Evolutionary conservation across 2,329 filamentous ascomycete species (phyloP).

Genomic region (Catunica adiposa): DNA sequence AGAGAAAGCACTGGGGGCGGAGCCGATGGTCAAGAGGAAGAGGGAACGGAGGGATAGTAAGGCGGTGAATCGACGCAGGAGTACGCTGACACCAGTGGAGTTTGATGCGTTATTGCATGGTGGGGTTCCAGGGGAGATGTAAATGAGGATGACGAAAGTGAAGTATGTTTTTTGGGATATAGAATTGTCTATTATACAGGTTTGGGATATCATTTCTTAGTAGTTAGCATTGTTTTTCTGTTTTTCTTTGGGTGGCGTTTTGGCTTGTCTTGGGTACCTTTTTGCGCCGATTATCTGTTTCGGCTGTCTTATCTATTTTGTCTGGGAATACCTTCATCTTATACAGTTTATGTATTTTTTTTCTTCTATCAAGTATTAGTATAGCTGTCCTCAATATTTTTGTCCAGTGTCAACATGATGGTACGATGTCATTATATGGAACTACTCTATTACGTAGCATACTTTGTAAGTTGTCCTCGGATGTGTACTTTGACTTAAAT

Average conservation of each 20-base stretch:
- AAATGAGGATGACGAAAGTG: neutral
- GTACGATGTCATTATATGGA: no score
- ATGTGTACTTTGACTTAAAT: no score
- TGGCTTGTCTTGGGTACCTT: neutral
- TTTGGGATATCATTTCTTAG: conserved; percentile 2
- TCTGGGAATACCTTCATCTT: neutral
- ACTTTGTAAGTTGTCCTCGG: no score
- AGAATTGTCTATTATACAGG: conserved; percentile 2
- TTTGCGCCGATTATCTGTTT: no score
- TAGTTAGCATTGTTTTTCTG: neutral
- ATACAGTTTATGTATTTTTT: no score
- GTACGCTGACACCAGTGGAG: conserved; percentile 58
- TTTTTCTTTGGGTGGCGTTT: neutral
- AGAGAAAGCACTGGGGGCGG: conserved; percentile 14
- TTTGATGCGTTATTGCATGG: conserved; percentile 28
- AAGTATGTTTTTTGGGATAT: neutral
- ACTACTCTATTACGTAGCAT: no score
- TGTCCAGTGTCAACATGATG: no score
- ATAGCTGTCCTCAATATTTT: no score
- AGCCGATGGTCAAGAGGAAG: conserved; percentile 28
- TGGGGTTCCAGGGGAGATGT: no score
- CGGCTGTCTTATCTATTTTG: neutral
- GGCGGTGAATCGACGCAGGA: conserved; percentile 45
- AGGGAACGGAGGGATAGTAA: conserved; percentile 37
- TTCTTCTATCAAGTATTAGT: no score